Base-by-base conservation (phyloP, 768 basidiomycete genomes). In the Naganishia vishniacii region DNA sequence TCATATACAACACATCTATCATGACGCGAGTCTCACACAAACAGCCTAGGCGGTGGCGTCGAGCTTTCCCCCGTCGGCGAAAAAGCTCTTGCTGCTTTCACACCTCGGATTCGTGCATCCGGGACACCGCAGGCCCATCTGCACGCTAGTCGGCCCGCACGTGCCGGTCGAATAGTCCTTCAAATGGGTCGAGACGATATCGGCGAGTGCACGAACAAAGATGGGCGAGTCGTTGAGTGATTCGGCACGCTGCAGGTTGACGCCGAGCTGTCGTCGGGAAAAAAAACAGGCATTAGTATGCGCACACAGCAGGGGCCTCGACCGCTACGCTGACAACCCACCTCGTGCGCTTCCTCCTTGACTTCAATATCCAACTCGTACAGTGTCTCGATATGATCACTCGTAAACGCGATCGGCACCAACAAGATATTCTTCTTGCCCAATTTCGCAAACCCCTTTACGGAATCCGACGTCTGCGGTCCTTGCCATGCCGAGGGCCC, bases 401-500 rank as follows among this genome's bases (percentile, higher is more conserved):
- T 92, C 15, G 95, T 99, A 80, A 99, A 99, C 26, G 95, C 95
- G 67, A 99, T 92, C 0, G 95, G 95, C 7, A 99, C 85, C 41
- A 98, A 80, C 62, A 97, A 72, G 37, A 80, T 69, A 65, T 81
- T 75, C 67, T 81, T 80, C 62, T 79, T 68, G 28, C 80, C 80
- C 28, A 73, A 73, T 72, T 79, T 77, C 29, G 77, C 78, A 25
- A 79, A 71, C 0, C 81, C 81, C 68, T 95, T 91, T 74, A 99
- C 80, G 47, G 92, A 89, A 59, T 90, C 91, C 18, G 84, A 81
- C 1, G 95, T 99, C 77, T 97, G 92, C 80, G 91, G 91, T 4
- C 95, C 95, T 84, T 98, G 89, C 95, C 95, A 98, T 20, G 93
- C 89, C 40, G 86, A 88, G 3, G 95, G 95, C 3, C 95, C 95